A percentile compares a stretch with the other conserved stretches of the same genome.
Evolutionary conservation across 768 basidiomycete species (phyloP).

Genomic region (Tricholoma sp.): DNA sequence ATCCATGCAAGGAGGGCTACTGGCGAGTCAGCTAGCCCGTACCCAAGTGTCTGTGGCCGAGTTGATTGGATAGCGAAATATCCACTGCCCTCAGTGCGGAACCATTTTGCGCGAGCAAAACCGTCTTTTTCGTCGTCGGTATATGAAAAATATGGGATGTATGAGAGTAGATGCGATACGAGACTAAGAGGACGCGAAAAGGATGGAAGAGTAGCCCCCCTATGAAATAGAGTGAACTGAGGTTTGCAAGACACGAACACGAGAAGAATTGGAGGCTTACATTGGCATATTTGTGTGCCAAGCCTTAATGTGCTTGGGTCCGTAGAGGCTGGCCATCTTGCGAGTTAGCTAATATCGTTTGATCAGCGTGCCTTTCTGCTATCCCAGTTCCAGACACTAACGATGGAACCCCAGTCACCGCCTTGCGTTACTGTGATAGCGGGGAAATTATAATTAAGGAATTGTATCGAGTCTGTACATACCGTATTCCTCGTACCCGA

Average conservation of each 20-base stretch:
- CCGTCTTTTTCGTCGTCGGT: slow-evolving; percentile 26
- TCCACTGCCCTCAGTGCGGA: slow-evolving; percentile 25
- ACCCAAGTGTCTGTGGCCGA: slow-evolving; percentile 42
- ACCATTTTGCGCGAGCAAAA: slow-evolving; percentile 22
- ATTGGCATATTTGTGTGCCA: slow-evolving; percentile 44
- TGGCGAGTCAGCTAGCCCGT: slow-evolving; percentile 46
- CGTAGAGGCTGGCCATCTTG: slow-evolving; percentile 24
- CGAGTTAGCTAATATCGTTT: slow-evolving; percentile 16
- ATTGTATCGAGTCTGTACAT: neutral
- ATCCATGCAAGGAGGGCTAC: slow-evolving; percentile 46
- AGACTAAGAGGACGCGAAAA: slow-evolving; percentile 18
- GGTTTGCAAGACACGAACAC: too few species aligned
- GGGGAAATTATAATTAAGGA: neutral
- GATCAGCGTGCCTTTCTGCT: neutral
- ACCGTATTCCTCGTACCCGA: slow-evolving; percentile 47
- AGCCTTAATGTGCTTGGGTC: slow-evolving; percentile 39
- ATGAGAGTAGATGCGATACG: slow-evolving; percentile 22
- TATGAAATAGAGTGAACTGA: neutral
- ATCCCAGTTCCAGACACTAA: slow-evolving; percentile 14
- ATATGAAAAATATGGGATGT: slow-evolving; percentile 11
- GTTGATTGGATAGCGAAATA: slow-evolving; percentile 34
- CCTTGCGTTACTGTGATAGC: slow-evolving; percentile 37
- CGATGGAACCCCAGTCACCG: slow-evolving; percentile 41
- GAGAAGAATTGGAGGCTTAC: slow-evolving; percentile 14
- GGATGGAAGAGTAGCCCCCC: slow-evolving; percentile 13